Conservation (phyloP, 1,139 yeast species). For the Yarrowia galli region DNA sequence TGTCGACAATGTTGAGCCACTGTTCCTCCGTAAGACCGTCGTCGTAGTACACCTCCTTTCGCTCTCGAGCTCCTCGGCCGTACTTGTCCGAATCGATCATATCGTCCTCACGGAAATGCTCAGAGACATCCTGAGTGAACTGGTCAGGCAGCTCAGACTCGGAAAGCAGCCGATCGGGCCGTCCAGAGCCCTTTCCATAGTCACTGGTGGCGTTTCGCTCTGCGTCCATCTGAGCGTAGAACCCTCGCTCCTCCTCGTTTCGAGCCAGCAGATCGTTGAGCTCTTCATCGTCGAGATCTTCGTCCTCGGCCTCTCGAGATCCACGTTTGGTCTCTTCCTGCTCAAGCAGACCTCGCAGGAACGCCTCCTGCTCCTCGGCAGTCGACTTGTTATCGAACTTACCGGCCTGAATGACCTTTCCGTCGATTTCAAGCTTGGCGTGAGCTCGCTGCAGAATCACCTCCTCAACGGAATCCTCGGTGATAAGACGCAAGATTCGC, state of each 20-base stretch:
- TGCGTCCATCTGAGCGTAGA: slow-evolving; percentile 73
- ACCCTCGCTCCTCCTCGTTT: slow-evolving; percentile 69
- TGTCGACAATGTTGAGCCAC: slow-evolving; percentile 78
- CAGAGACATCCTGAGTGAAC: slow-evolving; percentile 74
- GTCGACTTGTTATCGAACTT: slow-evolving; percentile 97
- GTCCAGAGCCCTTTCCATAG: slow-evolving; percentile 54
- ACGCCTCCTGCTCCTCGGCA: slow-evolving; percentile 95
- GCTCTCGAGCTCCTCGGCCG: slow-evolving; percentile 78
- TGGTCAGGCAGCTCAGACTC: slow-evolving; percentile 79
- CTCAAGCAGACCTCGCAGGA: slow-evolving; percentile 81
- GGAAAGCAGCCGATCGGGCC: slow-evolving; percentile 62
- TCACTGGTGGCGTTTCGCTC: slow-evolving; percentile 60
- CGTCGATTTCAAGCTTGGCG: slow-evolving; percentile 93
- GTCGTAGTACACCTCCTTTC: slow-evolving; percentile 81
- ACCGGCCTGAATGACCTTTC: slow-evolving; percentile 98
- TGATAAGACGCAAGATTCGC: slow-evolving; percentile 86
- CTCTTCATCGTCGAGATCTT: slow-evolving; percentile 62
- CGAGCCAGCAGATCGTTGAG: slow-evolving; percentile 88
- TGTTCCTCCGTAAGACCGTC: slow-evolving; percentile 96
- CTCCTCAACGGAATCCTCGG: slow-evolving; percentile 94
- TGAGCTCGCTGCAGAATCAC: slow-evolving; percentile 92
- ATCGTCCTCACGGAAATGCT: slow-evolving; percentile 53
- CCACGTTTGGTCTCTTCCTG: slow-evolving; percentile 66
- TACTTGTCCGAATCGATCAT: slow-evolving; percentile 54
- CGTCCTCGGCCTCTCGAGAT: slow-evolving; percentile 66